Evolutionary conservation across 805 yeast species (phyloP), one percentile per base, ranked within the genome.

Genomic region (Priceomyces medius): DNA sequence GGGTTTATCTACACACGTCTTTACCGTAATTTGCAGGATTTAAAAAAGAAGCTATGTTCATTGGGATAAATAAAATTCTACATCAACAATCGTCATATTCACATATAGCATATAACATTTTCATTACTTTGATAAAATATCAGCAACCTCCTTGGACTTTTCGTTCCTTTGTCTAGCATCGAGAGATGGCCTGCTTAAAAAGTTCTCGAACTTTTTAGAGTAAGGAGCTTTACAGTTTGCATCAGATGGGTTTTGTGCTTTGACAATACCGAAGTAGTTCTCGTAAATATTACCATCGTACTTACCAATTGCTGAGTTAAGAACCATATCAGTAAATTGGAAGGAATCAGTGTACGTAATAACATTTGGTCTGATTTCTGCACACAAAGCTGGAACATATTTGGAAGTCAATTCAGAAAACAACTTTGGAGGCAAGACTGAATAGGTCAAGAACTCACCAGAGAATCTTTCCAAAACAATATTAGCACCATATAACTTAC

Each of bases 231-330:
- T 69, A 35, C 61, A 51, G 20, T 56, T 48, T 26, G 49, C 45
- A 3, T 58, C 51, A 40, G 68, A 65, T 37, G 64, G 59, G 52
- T 70, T 66, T 43, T 58, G 53, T 19, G 43, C 38, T 53, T 68
- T 69, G 27, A 69, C 71, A 14, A 52, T 54, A 12, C 48, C 47
- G 55, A 67, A 66, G 56, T 68, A 69, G 58, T 70, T 69, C 50
- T 68, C 69, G 49, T 70, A 70, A 43, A 70, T 58, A 53, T 70
- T 63, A 47, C 76, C 76, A 46, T 70, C 62, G 55, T 63, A 70
- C 44, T 59, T 59, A 38, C 73, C 76, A 39, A 71, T 59, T 23
- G 68, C 63, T 4, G 76, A 62, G 57, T 68, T 67, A 41, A 70
- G 55, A 49, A 70, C 44, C 67, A 61, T 66, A 50, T 71, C 76